phyloP scores from a whole-genome alignment of 805 yeast genomes.

The Yamadazyma philogaea region DNA sequence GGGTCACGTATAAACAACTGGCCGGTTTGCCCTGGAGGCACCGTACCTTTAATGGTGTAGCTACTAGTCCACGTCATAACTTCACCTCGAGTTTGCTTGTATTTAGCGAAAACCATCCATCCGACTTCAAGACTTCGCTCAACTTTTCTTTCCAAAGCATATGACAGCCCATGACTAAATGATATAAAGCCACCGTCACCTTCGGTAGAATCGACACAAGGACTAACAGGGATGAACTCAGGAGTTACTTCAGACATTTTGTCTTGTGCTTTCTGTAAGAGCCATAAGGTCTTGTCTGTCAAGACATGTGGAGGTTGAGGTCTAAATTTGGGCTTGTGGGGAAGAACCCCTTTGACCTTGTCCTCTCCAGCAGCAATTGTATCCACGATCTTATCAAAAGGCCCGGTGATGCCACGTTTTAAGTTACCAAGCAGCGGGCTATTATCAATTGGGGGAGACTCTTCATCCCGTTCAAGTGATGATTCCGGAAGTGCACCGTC shows the following conservation, averaged over 20 bases:
- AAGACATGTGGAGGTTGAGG: background rate
- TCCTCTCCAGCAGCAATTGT: conserved; percentile 1
- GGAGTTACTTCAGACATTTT: conserved; percentile 3
- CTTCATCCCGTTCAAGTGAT: background rate
- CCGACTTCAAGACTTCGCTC: conserved; percentile 9
- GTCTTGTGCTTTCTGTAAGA: conserved; percentile 10
- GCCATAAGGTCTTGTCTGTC: conserved; percentile 2
- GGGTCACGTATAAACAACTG: conserved; percentile 13
- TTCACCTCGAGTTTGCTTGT: conserved; percentile 5
- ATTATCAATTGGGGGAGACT: background rate
- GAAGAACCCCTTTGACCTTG: conserved; percentile 3
- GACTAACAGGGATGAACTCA: conserved; percentile 15
- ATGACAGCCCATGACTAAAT: conserved; percentile 8
- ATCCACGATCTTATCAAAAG: conserved; percentile 2
- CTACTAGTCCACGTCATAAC: conserved; percentile 2
- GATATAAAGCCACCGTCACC: conserved; percentile 17
- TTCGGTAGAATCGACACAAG: conserved; percentile 15
- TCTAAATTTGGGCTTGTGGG: background rate
- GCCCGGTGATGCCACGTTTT: conserved; percentile 1
- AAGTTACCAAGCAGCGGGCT: background rate
- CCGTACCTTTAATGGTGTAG: conserved; percentile 9
- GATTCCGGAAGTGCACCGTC: background rate
- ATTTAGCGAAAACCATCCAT: conserved; percentile 3
- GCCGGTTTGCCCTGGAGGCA: conserved; percentile 12
- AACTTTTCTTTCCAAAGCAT: conserved; percentile 1